Conservation (phyloP, 257 asterid species). For the Capsicum baccatum region DNA sequence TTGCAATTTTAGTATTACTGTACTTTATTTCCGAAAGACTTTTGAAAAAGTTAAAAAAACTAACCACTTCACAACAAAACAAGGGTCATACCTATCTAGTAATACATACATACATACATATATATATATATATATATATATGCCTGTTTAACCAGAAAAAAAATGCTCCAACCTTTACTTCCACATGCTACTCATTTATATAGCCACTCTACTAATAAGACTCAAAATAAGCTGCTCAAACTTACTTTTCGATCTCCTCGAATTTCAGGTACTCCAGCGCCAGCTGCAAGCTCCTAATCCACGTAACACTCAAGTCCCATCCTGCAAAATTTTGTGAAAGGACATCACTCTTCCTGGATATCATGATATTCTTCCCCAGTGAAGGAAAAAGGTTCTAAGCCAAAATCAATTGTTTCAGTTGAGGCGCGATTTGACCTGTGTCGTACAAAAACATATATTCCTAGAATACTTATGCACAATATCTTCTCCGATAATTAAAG, state of each 20-base stretch:
- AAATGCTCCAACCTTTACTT: background rate
- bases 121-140: too few relatives aligned
- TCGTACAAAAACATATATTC: background rate
- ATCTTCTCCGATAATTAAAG: too few relatives aligned
- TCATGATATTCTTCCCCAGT: constrained; percentile 23
- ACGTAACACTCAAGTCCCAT: constrained; percentile 77
- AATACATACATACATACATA: too few relatives aligned
- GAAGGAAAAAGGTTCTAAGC: constrained; percentile 28
- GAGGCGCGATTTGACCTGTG: background rate
- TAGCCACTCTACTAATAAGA: constrained; percentile 21
- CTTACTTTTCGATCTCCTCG: constrained; percentile 86
- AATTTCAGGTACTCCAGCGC: constrained; percentile 84
- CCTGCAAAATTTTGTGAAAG: constrained; percentile 52
- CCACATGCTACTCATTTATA: constrained; percentile 4
- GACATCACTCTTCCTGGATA: background rate
- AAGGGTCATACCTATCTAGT: too few relatives aligned
- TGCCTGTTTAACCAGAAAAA: too few relatives aligned
- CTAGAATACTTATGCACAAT: background rate
- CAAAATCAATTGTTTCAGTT: constrained; percentile 2
- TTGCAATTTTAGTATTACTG: too few relatives aligned
- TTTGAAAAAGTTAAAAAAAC: too few relatives aligned
- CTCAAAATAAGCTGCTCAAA: constrained; percentile 22
- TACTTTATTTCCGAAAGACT: too few relatives aligned
- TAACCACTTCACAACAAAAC: too few relatives aligned
- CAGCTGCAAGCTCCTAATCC: constrained; percentile 86